Conservation (phyloP, 768 basidiomycete genomes). For the Suillus alpinus region DNA sequence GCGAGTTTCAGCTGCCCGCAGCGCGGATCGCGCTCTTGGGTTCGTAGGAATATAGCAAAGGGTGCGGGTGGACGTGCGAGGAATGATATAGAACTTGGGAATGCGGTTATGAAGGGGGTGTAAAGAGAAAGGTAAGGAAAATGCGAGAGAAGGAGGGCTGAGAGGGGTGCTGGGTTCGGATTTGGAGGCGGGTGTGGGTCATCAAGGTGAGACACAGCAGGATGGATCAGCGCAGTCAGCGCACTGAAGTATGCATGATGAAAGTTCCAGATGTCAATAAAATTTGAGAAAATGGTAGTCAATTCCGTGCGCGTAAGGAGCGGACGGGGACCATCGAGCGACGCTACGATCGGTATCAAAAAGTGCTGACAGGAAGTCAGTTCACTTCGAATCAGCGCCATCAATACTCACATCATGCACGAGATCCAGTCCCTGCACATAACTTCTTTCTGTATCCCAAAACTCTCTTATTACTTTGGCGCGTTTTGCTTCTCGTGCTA, state of each 20-base stretch:
- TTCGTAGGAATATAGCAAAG: constrained; percentile 62
- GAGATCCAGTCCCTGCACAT: constrained; percentile 78
- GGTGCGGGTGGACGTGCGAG: constrained; percentile 36
- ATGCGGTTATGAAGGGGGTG: constrained; percentile 80
- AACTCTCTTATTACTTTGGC: constrained; percentile 77
- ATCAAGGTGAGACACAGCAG: constrained; percentile 3
- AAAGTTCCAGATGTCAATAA: constrained; percentile 89
- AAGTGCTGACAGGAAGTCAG: constrained; percentile 59
- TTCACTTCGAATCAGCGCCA: constrained; percentile 1
- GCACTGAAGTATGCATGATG: constrained; percentile 72
- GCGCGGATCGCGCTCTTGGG: constrained; percentile 64
- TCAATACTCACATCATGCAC: constrained; percentile 65
- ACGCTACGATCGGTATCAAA: constrained; percentile 72
- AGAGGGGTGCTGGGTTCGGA: constrained; percentile 42
- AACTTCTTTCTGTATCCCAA: constrained; percentile 76
- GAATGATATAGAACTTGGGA: constrained; percentile 61
- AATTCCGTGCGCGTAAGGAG: constrained; percentile 68
- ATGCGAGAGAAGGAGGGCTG: constrained; percentile 69
- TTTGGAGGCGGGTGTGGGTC: constrained; percentile 7
- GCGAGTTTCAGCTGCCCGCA: constrained; percentile 75
- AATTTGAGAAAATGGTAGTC: constrained; percentile 80
- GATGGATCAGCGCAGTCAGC: constrained; percentile 43
- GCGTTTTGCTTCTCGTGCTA: constrained; percentile 53
- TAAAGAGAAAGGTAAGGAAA: constrained; percentile 89
- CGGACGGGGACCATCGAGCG: constrained; percentile 65